Conservation (phyloP, 2,329 filamentous ascomycete genomes). For the Ophiosphaerella herpotricha region DNA sequence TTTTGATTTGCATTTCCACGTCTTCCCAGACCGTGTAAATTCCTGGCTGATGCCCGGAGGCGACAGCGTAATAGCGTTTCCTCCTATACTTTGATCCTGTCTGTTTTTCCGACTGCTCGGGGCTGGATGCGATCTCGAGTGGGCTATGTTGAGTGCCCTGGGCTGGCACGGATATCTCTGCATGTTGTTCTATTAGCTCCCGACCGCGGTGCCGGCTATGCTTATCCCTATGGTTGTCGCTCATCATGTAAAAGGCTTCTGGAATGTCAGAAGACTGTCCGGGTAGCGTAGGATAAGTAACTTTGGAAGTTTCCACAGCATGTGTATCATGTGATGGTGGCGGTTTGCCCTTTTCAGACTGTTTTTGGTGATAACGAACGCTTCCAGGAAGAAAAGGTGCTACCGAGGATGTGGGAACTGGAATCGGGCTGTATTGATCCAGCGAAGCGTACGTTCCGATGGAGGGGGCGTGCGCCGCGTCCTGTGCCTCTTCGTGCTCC, state of each 20-base stretch:
- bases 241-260: not conserved
- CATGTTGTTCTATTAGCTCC: not conserved
- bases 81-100: slow-evolving; percentile 66
- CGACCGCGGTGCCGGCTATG: not conserved
- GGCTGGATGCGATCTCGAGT: slow-evolving; percentile 19
- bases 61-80: slow-evolving; percentile 71
- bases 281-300: no score
- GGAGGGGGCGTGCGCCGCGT: not conserved
- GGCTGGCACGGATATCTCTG: not conserved
- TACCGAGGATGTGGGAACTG: no score
- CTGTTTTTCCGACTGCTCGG: slow-evolving; percentile 7
- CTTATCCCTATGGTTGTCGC: not conserved
- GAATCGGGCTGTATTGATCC: no score
- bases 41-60: slow-evolving; percentile 60
- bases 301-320: not conserved
- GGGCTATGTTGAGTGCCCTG: slow-evolving; percentile 17
- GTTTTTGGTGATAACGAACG: not conserved
- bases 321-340: not conserved
- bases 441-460: not conserved
- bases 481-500: slow-evolving; percentile 1
- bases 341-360: not conserved
- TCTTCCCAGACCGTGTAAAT: slow-evolving; percentile 70
- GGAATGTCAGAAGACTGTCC: not conserved
- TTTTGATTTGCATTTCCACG: slow-evolving; percentile 72
- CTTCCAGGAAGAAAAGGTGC: no score